Evolutionary conservation across 768 basidiomycete genomes (phyloP), one percentile per base, ranked within the genome.

Genomic region (Trichaptum fuscoviolaceum): DNA sequence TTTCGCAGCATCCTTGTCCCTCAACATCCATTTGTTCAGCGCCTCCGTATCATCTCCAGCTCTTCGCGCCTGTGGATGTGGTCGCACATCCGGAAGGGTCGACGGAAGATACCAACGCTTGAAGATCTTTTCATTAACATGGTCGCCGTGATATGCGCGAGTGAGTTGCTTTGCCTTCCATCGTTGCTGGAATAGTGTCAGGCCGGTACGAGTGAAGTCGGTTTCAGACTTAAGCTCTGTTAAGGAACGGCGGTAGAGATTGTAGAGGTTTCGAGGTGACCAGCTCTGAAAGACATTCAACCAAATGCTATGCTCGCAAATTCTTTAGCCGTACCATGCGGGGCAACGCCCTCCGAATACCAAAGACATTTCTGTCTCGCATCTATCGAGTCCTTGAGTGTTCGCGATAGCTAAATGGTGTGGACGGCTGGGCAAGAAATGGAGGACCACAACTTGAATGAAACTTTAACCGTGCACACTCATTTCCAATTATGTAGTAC

Each of bases 121-220:
- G 85, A 98, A 99, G 42, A 89, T 89, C 72, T 89, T 91, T 81
- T 96, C 94, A 64, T 88, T 88, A 68, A 98, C 95, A 74, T 85
- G 90, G 82, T 97, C 96, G 25, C 96, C 95, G 74, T 99, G 97
- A 82, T 99, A 99, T 4, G 88, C 96, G 65, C 96, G 88, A 35
- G 94, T 84, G 67, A 94, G 86, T 4, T 88, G 83, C 77, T 96
- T 97, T 15, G 93, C 87, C 23, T 80, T 81, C 93, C 95, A 98
- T 57, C 95, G 90, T 72, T 96, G 92, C 76, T 96, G 92, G 80
- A 92, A 97, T 42, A 98, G 83, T 0, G 91, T 87, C 58, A 81
- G 77, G 35, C 78, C 72, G 34, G 85, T 83, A 18, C 78, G 74
- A 64, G 79, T 85, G 78, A 94, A 95, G 23, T 80, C 72, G 3